These are phyloP conservation scores for Simmondsia chinensis DNA, from an alignment of 148 eudicot species.

Conservation along the genomic window DNA sequence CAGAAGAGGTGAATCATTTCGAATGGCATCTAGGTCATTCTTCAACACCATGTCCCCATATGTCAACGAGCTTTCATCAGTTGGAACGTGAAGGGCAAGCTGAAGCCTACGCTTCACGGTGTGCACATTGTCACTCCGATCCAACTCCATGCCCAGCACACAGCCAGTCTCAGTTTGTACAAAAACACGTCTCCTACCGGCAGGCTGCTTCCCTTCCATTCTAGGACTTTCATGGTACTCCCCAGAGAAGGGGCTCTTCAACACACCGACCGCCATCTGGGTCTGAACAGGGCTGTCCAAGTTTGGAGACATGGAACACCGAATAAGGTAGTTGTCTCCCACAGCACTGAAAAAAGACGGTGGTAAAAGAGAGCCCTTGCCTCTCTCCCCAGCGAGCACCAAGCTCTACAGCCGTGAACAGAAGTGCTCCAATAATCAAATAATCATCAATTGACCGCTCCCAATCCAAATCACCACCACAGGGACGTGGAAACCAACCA, in stretches of 20 bases:
- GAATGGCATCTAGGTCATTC: constrained; percentile 78
- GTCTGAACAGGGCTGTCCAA: constrained; percentile 79
- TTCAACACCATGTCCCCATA: constrained; percentile 87
- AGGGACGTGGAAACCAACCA: background rate
- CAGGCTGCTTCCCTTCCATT: constrained; percentile 33
- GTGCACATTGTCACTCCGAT: constrained; percentile 82
- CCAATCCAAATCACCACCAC: constrained; percentile 13
- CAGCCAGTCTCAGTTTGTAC: constrained; percentile 90
- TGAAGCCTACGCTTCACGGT: constrained; percentile 87
- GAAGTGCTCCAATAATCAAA: constrained; percentile 1
- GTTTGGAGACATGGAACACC: constrained; percentile 48
- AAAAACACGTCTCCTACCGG: constrained; percentile 76
- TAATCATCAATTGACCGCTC: constrained; percentile 34
- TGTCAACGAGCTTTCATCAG: constrained; percentile 79
- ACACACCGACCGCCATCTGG: constrained; percentile 62
- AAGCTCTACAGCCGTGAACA: constrained; percentile 29
- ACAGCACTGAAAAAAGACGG: constrained; percentile 26
- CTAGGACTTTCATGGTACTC: constrained; percentile 38
- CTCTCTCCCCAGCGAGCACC: constrained; percentile 31
- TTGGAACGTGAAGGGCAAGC: constrained; percentile 66
- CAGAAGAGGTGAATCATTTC: constrained; percentile 80
- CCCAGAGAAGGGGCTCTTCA: constrained; percentile 50
- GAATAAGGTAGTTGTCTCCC: constrained; percentile 7
- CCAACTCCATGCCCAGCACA: constrained; percentile 90
- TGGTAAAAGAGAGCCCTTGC: constrained; percentile 34